Base-by-base conservation (phyloP, 176 grass and related monocot species). In the Musa beccarii region DNA sequence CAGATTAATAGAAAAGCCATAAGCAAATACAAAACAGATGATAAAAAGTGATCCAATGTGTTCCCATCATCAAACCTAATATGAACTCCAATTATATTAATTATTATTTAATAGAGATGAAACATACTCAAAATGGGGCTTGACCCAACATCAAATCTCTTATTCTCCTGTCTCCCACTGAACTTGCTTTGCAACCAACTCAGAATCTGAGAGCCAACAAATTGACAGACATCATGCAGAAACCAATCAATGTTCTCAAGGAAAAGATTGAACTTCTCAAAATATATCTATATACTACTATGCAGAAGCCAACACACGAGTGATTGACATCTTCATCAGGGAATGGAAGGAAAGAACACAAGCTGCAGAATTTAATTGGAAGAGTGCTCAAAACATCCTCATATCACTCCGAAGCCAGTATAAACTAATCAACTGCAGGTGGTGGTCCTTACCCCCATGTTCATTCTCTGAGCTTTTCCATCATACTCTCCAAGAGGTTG, bases 111-210 rank as follows among this genome's bases (percentile, higher is more conserved):
- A 57, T 16, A 11, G 13, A 57, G 19, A 54, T 54, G 71, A 22
- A 53, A 21, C 71, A 52, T 74, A 74, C 71, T 74, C 15, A 2
- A 21, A 26, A 2, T 54, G 23, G 52, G 24, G 23, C 53, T 55
- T 74, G 71, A 54, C 1, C 51, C 71, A 17, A 16, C 51, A 74
- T 55, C 52, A 55, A 12, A 5, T 55, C 20, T 74, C 52, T 28
- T 59, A 16, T 59, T 54, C 22, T 26, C 71, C 25, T 74, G 71
- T 55, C 55, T 74, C 52, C 20, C 52, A 56, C 52, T 56, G 52
- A 74, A 74, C 52, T 56, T 74, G 51, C 52, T 55, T 16, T 74
- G 71, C 11, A 74, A 74, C 71, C 71, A 74, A 11, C 52, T 54
- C 71, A 56, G 28, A 16, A 74, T 3, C 71, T 74, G 71, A 56